Evolutionary conservation across 306 rosid species (phyloP).

Genomic region (Prunus dulcis): DNA sequence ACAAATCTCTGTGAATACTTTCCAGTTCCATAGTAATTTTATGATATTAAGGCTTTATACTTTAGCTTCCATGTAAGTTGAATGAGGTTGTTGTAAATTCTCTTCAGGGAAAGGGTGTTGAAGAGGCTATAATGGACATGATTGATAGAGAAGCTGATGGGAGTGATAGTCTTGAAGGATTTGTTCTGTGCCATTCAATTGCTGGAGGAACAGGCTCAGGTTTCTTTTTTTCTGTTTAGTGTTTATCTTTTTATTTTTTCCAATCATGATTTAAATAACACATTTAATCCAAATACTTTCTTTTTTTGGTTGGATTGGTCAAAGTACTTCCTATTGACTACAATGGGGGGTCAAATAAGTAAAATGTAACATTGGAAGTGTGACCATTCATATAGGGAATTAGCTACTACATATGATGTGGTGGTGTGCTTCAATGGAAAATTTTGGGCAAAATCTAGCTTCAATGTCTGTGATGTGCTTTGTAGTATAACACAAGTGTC

Average conservation of each 20-base stretch:
- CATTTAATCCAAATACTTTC: not conserved
- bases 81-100: constrained; percentile 21
- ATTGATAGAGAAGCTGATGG: constrained; percentile 99
- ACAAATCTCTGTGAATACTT: not conserved
- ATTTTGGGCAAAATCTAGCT: not conserved
- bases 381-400: not conserved
- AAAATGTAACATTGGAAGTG: not conserved
- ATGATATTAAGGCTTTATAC: not conserved
- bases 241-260: not conserved
- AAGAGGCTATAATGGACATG: constrained; percentile 99
- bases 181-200: constrained; percentile 95
- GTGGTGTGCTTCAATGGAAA: no score
- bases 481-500: not conserved
- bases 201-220: constrained; percentile 99
- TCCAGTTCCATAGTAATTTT: not conserved
- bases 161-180: constrained; percentile 99
- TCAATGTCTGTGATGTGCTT: not conserved
- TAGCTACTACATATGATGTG: not conserved
- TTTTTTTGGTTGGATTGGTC: not conserved
- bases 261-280: not conserved
- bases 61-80: not conserved
- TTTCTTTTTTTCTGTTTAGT: constrained; percentile 24
- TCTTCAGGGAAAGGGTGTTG: constrained; percentile 88
- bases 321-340: not conserved
- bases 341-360: constrained; percentile 5